These are phyloP conservation scores for Trichoderma sp. DNA, from an alignment of 2,329 filamentous ascomycete species.

Conservation along the genomic window DNA sequence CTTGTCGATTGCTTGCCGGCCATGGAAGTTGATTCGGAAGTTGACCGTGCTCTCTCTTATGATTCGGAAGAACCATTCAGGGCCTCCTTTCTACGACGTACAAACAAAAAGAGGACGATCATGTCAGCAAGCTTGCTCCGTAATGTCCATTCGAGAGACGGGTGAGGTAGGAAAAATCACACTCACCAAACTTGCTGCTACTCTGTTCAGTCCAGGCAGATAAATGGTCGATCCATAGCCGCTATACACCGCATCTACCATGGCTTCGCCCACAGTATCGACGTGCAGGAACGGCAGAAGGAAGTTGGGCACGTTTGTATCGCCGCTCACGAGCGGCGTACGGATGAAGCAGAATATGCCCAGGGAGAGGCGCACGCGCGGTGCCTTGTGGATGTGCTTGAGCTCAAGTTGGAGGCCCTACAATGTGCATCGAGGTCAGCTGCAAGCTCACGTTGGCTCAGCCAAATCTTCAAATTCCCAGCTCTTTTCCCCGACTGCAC, in stretches of 20 bases:
- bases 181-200: conserved; percentile 37
- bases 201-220: conserved; percentile 37
- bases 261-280: conserved; percentile 38
- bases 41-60: conserved; percentile 28
- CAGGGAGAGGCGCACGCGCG: conserved; percentile 37
- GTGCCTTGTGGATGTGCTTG: conserved; percentile 37
- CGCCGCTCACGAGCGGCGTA: conserved; percentile 39
- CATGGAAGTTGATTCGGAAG: conserved; percentile 20
- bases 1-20: conserved; percentile 22
- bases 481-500: too few species aligned
- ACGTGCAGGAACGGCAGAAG: conserved; percentile 40
- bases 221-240: conserved; percentile 39
- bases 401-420: conserved; percentile 40
- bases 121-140: not conserved
- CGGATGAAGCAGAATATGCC: conserved; percentile 40
- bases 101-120: too few species aligned
- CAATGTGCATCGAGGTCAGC: not conserved
- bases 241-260: conserved; percentile 38
- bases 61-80: conserved; percentile 32
- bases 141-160: not conserved
- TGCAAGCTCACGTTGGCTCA: not conserved
- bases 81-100: conserved; percentile 29
- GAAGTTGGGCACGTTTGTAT: conserved; percentile 35
- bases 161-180: not conserved
- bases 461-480: not conserved